Evolutionary conservation across 2,329 filamentous ascomycete species (phyloP), one percentile per base, ranked within the genome.

Genomic region (Xylaria sp.): DNA sequence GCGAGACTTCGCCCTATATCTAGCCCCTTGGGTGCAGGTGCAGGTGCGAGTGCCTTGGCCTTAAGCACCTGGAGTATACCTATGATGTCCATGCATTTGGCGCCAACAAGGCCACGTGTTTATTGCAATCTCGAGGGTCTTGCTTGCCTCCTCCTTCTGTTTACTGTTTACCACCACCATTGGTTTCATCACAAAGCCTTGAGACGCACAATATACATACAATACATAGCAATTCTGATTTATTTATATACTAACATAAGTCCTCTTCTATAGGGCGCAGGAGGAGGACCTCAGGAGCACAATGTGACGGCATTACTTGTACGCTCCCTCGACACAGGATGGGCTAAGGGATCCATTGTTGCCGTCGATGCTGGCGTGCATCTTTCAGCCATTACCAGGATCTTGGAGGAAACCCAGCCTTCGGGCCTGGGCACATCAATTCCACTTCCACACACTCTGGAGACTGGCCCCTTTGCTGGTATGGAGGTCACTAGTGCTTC

Each of bases 281-380:
- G 94, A 60, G 96, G 96, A 68, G 96, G 96, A 62, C 96, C 96
- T 39, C 88, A 89, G 76, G 96, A 99, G 85, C 91, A 94, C 80
- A 96, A 94, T 79, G 92, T 93, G 28, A 98, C 95, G 0, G 93
- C 94, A 2, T 90, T 98, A 67, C 88, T 99, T 23, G 93, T 98
- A 56, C 91, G 95, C 56, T 95, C 95, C 4, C 86, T 91, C 10
- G 88, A 90, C 37, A 88, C 91, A 62, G 88, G 90, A 70, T 99
- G 96, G 96, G 84, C 87, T 58, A 92, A 90, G 75, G 91, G 92
- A 54, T 98, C 94, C 0, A 81, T 98, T 50, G 85, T 98, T 34
- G 94, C 95, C n/a, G 91, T 99, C 62, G 96, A 99, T 83, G 94
- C 94, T 10, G 96, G 96, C 57, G 93, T 94, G 39, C 92, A 98